Conservation (phyloP, 176 grass and related monocot species). For the Dactylis glomerata region DNA sequence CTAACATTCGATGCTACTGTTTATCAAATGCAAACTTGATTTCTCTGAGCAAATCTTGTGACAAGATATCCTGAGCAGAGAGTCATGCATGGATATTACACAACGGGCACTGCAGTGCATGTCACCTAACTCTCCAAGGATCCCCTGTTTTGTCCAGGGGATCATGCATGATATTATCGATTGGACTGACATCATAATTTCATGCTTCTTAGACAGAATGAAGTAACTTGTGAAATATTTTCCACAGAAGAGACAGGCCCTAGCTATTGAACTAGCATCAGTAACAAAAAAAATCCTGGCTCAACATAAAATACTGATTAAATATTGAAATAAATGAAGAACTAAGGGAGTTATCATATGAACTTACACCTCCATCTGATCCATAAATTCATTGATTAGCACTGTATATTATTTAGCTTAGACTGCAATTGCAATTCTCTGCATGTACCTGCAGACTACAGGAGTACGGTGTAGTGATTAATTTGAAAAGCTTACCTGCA, state of each 20-base stretch:
- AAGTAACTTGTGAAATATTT: neutral
- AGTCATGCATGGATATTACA: neutral
- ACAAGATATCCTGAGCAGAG: constrained; percentile 23
- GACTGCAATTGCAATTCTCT: neutral
- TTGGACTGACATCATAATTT: neutral
- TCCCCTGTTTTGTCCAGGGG: constrained; percentile 1
- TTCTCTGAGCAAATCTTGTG: constrained; percentile 18
- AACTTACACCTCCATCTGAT: neutral
- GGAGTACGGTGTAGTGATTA: neutral
- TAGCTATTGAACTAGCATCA: neutral
- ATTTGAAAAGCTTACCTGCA: neutral
- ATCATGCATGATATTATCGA: neutral
- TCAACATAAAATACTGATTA: constrained; percentile 26
- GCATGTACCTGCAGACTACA: neutral
- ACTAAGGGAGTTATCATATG: neutral
- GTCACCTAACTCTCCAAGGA: neutral
- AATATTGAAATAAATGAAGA: neutral
- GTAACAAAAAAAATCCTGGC: neutral
- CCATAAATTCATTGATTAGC: neutral
- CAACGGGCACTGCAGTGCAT: neutral
- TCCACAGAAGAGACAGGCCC: neutral
- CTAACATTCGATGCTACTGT: constrained; percentile 36
- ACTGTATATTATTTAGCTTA: neutral
- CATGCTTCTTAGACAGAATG: neutral
- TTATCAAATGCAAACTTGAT: neutral